Evolutionary conservation across 305 asterid species (phyloP), one percentile per base, ranked within the genome.

Genomic region (Solanum hybrid): DNA sequence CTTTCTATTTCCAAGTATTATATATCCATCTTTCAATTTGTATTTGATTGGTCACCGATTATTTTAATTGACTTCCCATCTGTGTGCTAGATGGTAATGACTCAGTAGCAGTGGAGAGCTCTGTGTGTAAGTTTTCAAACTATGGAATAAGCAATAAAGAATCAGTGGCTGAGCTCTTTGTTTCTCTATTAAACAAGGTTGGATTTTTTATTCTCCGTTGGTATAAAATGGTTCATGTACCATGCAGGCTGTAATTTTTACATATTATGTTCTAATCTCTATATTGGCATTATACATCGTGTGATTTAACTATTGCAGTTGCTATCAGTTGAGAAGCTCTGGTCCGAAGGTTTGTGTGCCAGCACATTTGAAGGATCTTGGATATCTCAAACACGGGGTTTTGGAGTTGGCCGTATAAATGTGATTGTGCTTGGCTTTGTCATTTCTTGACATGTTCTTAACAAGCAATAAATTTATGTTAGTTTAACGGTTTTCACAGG

Each of bases 261-360:
- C 61, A 29, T 82, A 35, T 87, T 77, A 46, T 89, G 81, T 88
- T 88, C n/a, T 88, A 35, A 74, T 11, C 31, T 26, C 24, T 42
- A 77, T 33, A 11, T 29, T 71, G 69, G 87, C 67, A 82, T 82
- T 28, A 74, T 39, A 20, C n/a, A 22, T 75, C 6, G 28, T 75
- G 46, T 35, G 57, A 42, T 61, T 90, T 77, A 57, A 46, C 86
- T 34, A 24, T 89, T 91, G 93, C 98, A 97, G 99, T 92, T 97
- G 89, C 93, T 96, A 67, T 95, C 98, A 31, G 96, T 97, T 80
- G 98, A 96, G 91, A 93, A 92, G 57, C 97, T 96, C 90, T 97
- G 99, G 99, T 76, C 95, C 26, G 93, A 95, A 92, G 99, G 99
- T 89, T 95, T 97, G 87, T 96, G 98, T 90, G 98, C 95, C 36